Percentiles rank a stretch among this genome's conserved stretches.
These are phyloP conservation scores for Geosmithia putterillii DNA, from an alignment of 2,329 filamentous ascomycete genomes.

Conservation along the genomic window DNA sequence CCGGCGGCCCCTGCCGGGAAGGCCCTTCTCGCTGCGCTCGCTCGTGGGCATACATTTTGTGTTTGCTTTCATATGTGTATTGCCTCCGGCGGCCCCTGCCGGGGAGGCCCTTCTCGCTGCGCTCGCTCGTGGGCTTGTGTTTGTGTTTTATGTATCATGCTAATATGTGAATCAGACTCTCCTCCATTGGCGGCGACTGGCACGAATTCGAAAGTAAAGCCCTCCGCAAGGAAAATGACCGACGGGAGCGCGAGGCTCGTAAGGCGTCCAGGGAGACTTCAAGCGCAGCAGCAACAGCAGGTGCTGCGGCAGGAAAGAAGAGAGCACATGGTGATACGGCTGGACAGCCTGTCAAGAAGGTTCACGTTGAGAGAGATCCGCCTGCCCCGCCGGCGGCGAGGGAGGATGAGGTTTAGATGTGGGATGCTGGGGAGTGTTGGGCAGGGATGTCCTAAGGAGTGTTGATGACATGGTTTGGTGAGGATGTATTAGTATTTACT, in stretches of 20 bases:
- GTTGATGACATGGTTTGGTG: too few species aligned
- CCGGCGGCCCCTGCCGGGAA: neutral
- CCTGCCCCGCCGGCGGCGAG: constrained; percentile 20
- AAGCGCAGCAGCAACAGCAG: neutral
- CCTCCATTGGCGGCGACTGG: constrained; percentile 83
- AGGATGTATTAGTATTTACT: too few species aligned
- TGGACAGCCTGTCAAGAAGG: constrained; percentile 25
- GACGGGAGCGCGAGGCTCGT: constrained; percentile 41
- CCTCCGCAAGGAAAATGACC: constrained; percentile 77
- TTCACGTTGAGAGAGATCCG: constrained; percentile 17
- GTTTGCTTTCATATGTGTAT: too few species aligned
- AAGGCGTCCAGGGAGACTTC: constrained; percentile 13
- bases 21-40: too few species aligned
- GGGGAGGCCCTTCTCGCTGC: neutral
- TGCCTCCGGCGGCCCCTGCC: too few species aligned
- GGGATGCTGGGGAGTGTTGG: too few species aligned
- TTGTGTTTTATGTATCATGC: neutral
- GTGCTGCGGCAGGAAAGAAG: neutral
- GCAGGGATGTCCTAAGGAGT: too few species aligned
- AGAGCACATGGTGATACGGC: too few species aligned
- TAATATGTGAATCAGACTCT: constrained; percentile 39
- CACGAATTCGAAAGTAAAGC: constrained; percentile 98
- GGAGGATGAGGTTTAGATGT: constrained; percentile 15
- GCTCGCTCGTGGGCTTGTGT: too few species aligned
- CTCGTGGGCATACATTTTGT: too few species aligned